Percentiles rank a stretch among this genome's conserved stretches.
phyloP scores from a whole-genome alignment of 2,329 filamentous ascomycete genomes.

The Trichoderma sp. region DNA sequence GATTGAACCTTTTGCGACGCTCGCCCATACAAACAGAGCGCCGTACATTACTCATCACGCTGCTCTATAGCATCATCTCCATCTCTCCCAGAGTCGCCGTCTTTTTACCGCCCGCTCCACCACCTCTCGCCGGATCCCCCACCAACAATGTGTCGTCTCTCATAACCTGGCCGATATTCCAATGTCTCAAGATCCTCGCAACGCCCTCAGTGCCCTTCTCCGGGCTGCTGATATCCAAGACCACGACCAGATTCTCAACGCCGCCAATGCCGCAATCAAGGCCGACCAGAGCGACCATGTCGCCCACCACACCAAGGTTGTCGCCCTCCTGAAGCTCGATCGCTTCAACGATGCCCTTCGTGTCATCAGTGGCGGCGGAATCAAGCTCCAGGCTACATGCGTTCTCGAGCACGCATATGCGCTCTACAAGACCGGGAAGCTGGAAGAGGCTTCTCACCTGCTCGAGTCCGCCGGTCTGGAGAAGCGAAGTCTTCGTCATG shows the following conservation, averaged over 20 bases:
- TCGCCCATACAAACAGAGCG: background rate
- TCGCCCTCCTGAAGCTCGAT: constrained; percentile 78
- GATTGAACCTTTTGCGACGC: background rate
- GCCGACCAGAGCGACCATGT: constrained; percentile 56
- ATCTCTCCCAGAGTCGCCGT: background rate
- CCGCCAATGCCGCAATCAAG: constrained; percentile 59
- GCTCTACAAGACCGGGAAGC: constrained; percentile 74
- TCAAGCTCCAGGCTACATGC: constrained; percentile 58
- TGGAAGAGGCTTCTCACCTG: constrained; percentile 58
- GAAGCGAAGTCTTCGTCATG: constrained; percentile 45
- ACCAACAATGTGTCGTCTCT: constrained; percentile 18
- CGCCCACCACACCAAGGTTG: constrained; percentile 66
- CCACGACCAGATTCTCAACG: constrained; percentile 68
- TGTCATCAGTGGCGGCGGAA: constrained; percentile 61
- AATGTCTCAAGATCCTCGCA: constrained; percentile 47
- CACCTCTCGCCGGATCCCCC: background rate
- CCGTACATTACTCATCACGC: background rate
- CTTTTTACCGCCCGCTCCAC: background rate
- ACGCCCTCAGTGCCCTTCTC: constrained; percentile 53
- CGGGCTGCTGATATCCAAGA: constrained; percentile 59
- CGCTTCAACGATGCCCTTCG: constrained; percentile 75
- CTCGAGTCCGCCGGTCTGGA: constrained; percentile 34
- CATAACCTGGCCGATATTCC: constrained; percentile 18
- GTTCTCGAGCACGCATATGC: constrained; percentile 73
- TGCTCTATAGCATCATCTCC: background rate